A percentile compares a stretch with the other conserved stretches of the same genome.
Conservation (phyloP, 2,329 filamentous ascomycete genomes). For the Clarireedia hainanense region DNA sequence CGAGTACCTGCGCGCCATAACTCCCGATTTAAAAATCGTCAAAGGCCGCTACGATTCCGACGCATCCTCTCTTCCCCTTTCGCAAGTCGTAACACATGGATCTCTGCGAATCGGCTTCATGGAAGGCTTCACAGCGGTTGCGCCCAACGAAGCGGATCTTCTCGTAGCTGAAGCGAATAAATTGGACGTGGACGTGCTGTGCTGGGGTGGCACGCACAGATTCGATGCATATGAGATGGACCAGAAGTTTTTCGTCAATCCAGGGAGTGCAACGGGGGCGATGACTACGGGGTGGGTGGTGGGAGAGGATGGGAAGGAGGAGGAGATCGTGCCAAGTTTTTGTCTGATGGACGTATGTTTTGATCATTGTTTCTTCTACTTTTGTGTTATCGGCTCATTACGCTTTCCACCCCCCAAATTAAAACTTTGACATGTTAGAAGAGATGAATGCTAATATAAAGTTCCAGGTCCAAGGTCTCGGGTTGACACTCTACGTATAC, state of each 20-base stretch:
- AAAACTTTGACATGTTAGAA: not conserved
- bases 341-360: slow-evolving; percentile 91
- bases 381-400: not conserved
- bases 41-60: slow-evolving; percentile 61
- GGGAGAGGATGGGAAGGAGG: slow-evolving; percentile 61
- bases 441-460: not conserved
- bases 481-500: slow-evolving; percentile 92
- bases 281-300: slow-evolving; percentile 50
- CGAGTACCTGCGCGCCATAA: slow-evolving; percentile 69
- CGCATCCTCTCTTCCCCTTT: slow-evolving; percentile 56
- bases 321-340: slow-evolving; percentile 82
- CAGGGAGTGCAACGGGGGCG: slow-evolving; percentile 58
- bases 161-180: slow-evolving; percentile 61
- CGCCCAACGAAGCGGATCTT: slow-evolving; percentile 54
- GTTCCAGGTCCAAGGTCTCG: slow-evolving; percentile 82
- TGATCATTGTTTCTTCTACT: not conserved
- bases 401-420: too few species aligned
- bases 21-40: slow-evolving; percentile 64
- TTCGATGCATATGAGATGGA: slow-evolving; percentile 68
- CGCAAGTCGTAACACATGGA: slow-evolving; percentile 59
- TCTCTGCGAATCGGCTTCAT: slow-evolving; percentile 58
- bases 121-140: slow-evolving; percentile 61
- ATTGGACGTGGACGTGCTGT: slow-evolving; percentile 60
- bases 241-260: slow-evolving; percentile 68
- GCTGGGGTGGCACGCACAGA: slow-evolving; percentile 60